phyloP scores from a whole-genome alignment of 2,329 filamentous ascomycete genomes.

The Aspergillus phoenicis region DNA sequence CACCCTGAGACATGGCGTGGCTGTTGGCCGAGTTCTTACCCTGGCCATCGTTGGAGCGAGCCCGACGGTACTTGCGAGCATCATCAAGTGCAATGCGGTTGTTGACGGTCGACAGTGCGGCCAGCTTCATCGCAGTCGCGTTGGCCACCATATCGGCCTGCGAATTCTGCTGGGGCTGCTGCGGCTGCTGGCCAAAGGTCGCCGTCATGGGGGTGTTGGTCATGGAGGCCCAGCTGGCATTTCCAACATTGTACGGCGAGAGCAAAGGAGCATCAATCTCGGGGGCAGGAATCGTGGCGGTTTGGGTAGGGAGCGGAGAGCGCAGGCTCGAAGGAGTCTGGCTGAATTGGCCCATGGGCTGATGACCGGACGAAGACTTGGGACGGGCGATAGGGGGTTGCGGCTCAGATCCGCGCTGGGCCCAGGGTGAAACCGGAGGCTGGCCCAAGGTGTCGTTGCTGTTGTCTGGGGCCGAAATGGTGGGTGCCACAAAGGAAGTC shows the following conservation, averaged over 20 bases:
- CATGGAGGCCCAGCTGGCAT: constrained; percentile 98
- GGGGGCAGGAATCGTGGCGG: constrained; percentile 73
- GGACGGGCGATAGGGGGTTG: constrained; percentile 62
- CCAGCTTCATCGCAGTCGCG: constrained; percentile 97
- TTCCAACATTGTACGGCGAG: constrained; percentile 75
- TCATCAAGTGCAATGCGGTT: constrained; percentile 97
- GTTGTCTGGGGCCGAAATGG: constrained; percentile 70
- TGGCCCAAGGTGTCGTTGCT: constrained; percentile 63
- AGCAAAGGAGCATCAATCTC: constrained; percentile 81
- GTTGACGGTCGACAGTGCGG: constrained; percentile 94
- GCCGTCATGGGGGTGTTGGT: constrained; percentile 95
- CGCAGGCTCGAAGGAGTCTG: constrained; percentile 79
- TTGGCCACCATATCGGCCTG: constrained; percentile 99
- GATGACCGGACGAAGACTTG: constrained; percentile 76
- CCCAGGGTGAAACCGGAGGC: constrained; percentile 81
- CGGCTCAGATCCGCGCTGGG: constrained; percentile 55
- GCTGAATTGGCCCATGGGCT: constrained; percentile 89
- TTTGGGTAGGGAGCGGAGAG: constrained; percentile 83
- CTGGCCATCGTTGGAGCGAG: constrained; percentile 80
- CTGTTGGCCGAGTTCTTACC: constrained; percentile 43
- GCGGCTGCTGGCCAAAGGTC: constrained; percentile 68
- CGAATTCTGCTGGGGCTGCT: constrained; percentile 47
- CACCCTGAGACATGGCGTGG: constrained; percentile 66
- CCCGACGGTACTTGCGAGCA: constrained; percentile 91
- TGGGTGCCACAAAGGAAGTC: constrained; percentile 71